A percentile compares a stretch with the other conserved stretches of the same genome.
Conservation (phyloP, 371 early-diverging fungal genomes). For the Apophysomyces variabilis region DNA sequence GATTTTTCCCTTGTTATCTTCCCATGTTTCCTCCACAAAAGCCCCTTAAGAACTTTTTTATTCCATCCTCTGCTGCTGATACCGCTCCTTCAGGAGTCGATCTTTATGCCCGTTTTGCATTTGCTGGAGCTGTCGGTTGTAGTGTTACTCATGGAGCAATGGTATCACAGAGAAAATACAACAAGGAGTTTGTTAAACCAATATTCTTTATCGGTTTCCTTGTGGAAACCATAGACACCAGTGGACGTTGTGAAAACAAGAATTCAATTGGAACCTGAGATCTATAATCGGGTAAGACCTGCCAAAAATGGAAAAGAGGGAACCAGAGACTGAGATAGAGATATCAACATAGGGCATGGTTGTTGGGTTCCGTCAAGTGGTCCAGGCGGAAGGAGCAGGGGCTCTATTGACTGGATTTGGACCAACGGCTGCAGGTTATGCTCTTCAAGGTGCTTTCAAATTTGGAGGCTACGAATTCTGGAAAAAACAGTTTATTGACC, state of each 20-base stretch:
- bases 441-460: constrained; percentile 90
- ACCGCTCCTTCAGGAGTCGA: constrained; percentile 64
- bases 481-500: constrained; percentile 80
- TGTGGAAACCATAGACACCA: constrained; percentile 36
- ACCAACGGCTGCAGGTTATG: constrained; percentile 88
- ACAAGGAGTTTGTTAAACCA: background rate
- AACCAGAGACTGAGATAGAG: background rate
- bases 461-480: constrained; percentile 92
- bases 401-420: constrained; percentile 86
- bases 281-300: constrained; percentile 64
- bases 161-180: constrained; percentile 15
- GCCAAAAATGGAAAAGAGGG: constrained; percentile 5
- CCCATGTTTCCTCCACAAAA: constrained; percentile 48
- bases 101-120: constrained; percentile 76
- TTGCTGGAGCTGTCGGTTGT: constrained; percentile 79
- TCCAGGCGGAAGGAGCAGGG: constrained; percentile 82
- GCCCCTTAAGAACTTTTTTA: constrained; percentile 47
- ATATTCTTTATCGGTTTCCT: background rate
- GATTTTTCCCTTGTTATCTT: constrained; percentile 14
- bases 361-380: constrained; percentile 70
- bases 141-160: constrained; percentile 78
- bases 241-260: constrained; percentile 72
- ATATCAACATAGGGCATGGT: constrained; percentile 47
- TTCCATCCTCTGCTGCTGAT: constrained; percentile 52
- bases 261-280: constrained; percentile 67